A percentile compares a stretch with the other conserved stretches of the same genome.
These are phyloP conservation scores for Schizosaccharomyces cryophilus DNA, from an alignment of 805 yeast genomes.

Conservation along the genomic window DNA sequence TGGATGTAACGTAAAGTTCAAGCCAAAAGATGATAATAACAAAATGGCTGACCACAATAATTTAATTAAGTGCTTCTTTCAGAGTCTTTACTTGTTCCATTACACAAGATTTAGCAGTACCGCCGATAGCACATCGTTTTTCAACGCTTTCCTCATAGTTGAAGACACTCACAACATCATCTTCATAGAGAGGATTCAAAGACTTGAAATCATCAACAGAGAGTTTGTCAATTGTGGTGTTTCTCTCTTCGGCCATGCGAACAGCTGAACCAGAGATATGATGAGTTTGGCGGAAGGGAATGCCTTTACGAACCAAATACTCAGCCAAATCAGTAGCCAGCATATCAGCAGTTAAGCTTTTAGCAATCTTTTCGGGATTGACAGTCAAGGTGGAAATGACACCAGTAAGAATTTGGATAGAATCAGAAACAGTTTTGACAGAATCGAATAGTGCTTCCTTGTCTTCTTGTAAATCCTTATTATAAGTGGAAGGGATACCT, in stretches of 20 bases:
- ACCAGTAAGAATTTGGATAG: slow-evolving; percentile 84
- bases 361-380: slow-evolving; percentile 51
- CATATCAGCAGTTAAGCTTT: slow-evolving; percentile 94
- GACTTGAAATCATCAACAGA: slow-evolving; percentile 49
- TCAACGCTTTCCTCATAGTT: slow-evolving; percentile 86
- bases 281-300: slow-evolving; percentile 97
- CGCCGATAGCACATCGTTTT: slow-evolving; percentile 90
- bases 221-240: slow-evolving; percentile 70
- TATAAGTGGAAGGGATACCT: slow-evolving; percentile 93
- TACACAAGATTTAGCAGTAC: slow-evolving; percentile 86
- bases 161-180: slow-evolving; percentile 65
- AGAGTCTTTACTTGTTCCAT: slow-evolving; percentile 33
- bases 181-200: slow-evolving; percentile 58
- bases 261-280: slow-evolving; percentile 97
- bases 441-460: slow-evolving; percentile 95
- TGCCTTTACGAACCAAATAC: slow-evolving; percentile 89
- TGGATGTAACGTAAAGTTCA: too few species aligned
- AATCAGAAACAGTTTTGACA: slow-evolving; percentile 74
- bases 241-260: slow-evolving; percentile 58
- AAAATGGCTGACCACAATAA: neutral
- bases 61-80: slow-evolving; percentile 5
- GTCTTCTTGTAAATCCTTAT: slow-evolving; percentile 97
- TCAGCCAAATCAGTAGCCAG: slow-evolving; percentile 96
- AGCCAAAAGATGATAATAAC: too few species aligned
- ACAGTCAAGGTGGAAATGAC: slow-evolving; percentile 70